Percentiles rank a stretch among this genome's conserved stretches.
Evolutionary conservation across 2,329 filamentous ascomycete species (phyloP).

Genomic region (Cladosporium sp.): DNA sequence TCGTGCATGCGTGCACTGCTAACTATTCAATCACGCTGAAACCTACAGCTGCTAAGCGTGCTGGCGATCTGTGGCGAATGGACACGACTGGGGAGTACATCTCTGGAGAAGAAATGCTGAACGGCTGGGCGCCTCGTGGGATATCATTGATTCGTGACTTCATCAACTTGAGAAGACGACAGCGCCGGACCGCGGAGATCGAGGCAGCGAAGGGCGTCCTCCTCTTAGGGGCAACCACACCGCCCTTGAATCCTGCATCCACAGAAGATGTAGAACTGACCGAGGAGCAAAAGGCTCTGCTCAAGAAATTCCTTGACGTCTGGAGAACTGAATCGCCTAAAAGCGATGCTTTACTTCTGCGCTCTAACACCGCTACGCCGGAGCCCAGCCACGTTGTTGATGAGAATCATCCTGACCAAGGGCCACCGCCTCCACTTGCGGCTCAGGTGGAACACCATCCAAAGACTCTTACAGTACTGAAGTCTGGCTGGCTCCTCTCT

Average conservation of each 20-base stretch:
- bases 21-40: conserved; percentile 86
- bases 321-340: conserved; percentile 56
- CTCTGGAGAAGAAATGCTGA: conserved; percentile 87
- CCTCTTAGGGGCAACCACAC: conserved; percentile 42
- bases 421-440: conserved; percentile 64
- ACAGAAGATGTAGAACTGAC: conserved; percentile 23
- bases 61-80: conserved; percentile 93
- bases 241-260: conserved; percentile 40
- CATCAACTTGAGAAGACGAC: conserved; percentile 71
- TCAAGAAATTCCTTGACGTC: conserved; percentile 60
- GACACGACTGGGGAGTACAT: conserved; percentile 94
- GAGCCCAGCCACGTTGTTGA: conserved; percentile 53
- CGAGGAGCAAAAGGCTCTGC: conserved; percentile 43
- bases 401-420: conserved; percentile 26
- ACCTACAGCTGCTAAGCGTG: conserved; percentile 84
- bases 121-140: conserved; percentile 82
- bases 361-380: conserved; percentile 65
- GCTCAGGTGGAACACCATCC: conserved; percentile 74
- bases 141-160: conserved; percentile 91
- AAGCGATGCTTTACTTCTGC: conserved; percentile 48
- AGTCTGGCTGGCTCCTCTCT: conserved; percentile 83
- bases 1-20: conserved; percentile 81
- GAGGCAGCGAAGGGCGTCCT: conserved; percentile 70
- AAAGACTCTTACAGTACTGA: conserved; percentile 72
- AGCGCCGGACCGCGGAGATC: conserved; percentile 73